These are phyloP conservation scores for Nemania diffusa DNA, from an alignment of 2,329 filamentous ascomycete species.

Conservation along the genomic window DNA sequence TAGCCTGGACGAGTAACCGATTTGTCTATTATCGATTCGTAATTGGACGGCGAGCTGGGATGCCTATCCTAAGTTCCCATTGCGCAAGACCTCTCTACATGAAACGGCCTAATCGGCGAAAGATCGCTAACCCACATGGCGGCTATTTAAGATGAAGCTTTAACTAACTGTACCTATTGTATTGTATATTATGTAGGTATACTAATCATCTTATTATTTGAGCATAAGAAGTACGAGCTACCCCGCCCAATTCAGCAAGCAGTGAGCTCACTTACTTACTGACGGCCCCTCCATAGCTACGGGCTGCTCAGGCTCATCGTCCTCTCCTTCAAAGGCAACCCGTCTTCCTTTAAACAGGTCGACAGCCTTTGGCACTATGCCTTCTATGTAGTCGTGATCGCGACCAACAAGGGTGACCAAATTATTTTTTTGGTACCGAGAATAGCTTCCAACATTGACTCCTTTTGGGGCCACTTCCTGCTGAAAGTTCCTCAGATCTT, in stretches of 20 bases:
- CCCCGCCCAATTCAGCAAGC: background rate
- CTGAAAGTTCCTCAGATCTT: slow-evolving; percentile 83
- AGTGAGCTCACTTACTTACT: background rate
- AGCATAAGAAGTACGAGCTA: no score
- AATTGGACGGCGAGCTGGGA: background rate
- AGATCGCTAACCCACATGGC: background rate
- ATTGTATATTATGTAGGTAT: no score
- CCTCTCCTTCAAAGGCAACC: slow-evolving; percentile 76
- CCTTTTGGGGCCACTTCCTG: slow-evolving; percentile 76
- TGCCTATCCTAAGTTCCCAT: background rate
- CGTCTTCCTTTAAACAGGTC: slow-evolving; percentile 77
- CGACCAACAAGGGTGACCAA: slow-evolving; percentile 88
- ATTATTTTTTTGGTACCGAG: slow-evolving; percentile 88
- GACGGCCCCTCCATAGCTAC: background rate
- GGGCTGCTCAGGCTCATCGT: slow-evolving; percentile 58
- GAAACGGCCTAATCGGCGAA: background rate
- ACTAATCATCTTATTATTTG: no score
- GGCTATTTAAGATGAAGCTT: background rate
- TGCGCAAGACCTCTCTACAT: background rate
- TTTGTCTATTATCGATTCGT: background rate
- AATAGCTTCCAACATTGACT: slow-evolving; percentile 95
- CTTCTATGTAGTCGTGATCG: slow-evolving; percentile 81
- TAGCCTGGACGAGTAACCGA: background rate
- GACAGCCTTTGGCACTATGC: slow-evolving; percentile 80
- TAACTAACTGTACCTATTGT: background rate